Evolutionary conservation across 2,329 filamentous ascomycete species (phyloP).

Genomic region (Alternaria triticina): DNA sequence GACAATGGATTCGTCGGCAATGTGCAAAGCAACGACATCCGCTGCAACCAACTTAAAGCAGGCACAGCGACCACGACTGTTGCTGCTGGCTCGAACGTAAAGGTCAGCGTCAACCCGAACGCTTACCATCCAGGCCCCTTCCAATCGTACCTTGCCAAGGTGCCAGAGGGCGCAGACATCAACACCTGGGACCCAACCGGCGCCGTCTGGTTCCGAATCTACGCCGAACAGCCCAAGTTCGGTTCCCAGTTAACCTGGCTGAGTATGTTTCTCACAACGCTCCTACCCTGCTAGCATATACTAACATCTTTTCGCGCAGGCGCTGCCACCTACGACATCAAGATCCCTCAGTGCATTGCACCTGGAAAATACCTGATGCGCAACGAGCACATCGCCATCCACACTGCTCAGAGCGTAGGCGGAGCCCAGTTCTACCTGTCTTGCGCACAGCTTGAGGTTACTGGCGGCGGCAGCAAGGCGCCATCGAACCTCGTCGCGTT

Average conservation of each 20-base stretch:
- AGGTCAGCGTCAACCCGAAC: conserved; percentile 35
- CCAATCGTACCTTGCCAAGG: conserved; percentile 49
- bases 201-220: conserved; percentile 47
- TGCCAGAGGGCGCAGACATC: conserved; percentile 38
- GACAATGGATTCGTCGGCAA: conserved; percentile 19
- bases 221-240: conserved; percentile 16
- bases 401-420: conserved; percentile 41
- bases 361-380: conserved; percentile 55
- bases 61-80: conserved; percentile 16
- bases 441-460: conserved; percentile 54
- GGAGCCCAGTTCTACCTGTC: conserved; percentile 56
- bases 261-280: not conserved
- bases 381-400: conserved; percentile 56
- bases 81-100: conserved; percentile 37
- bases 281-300: not conserved
- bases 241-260: conserved; percentile 11
- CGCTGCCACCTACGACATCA: conserved; percentile 28
- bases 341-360: conserved; percentile 50
- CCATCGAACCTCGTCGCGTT: conserved; percentile 49
- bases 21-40: conserved; percentile 30
- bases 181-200: conserved; percentile 42
- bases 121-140: conserved; percentile 45
- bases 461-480: conserved; percentile 42
- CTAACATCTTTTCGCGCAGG: not conserved
- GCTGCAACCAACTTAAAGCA: conserved; percentile 32